phyloP scores from a whole-genome alignment of 345 rosid species.

The Pelargonium nanum region DNA sequence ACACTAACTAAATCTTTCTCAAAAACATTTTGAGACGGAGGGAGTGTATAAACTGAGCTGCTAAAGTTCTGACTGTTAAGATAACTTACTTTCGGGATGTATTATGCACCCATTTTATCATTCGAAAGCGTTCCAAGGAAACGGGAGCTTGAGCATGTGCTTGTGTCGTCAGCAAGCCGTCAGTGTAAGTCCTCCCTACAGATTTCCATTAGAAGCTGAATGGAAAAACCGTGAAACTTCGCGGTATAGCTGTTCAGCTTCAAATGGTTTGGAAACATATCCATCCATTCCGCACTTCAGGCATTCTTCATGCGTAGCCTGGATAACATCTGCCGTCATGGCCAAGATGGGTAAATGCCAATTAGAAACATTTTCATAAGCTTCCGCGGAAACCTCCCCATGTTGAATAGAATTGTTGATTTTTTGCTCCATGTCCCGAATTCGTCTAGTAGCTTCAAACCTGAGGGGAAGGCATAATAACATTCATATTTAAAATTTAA shows the following conservation, averaged over 20 bases:
- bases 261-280: slow-evolving; percentile 89
- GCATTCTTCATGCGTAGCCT: slow-evolving; percentile 76
- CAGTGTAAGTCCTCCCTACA: slow-evolving; percentile 10
- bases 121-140: slow-evolving; percentile 7
- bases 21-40: too few relatives aligned
- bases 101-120: background rate
- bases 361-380: slow-evolving; percentile 21
- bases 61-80: too few relatives aligned
- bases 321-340: slow-evolving; percentile 95
- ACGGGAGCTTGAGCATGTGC: slow-evolving; percentile 11
- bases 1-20: too few relatives aligned
- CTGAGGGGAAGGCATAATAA: slow-evolving; percentile 22
- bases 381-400: slow-evolving; percentile 26
- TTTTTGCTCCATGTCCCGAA: slow-evolving; percentile 49
- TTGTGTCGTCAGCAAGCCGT: slow-evolving; percentile 4
- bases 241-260: slow-evolving; percentile 66
- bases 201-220: slow-evolving; percentile 13
- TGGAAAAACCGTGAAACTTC: slow-evolving; percentile 69
- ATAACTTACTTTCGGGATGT: slow-evolving; percentile 26
- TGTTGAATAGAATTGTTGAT: slow-evolving; percentile 23
- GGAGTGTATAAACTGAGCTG: too few relatives aligned
- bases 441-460: slow-evolving; percentile 67
- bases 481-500: background rate
- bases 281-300: slow-evolving; percentile 67
- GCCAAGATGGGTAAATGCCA: slow-evolving; percentile 72